Evolutionary conservation across 805 yeast genomes (phyloP).

Genomic region (Metschnikowia koreensis): DNA sequence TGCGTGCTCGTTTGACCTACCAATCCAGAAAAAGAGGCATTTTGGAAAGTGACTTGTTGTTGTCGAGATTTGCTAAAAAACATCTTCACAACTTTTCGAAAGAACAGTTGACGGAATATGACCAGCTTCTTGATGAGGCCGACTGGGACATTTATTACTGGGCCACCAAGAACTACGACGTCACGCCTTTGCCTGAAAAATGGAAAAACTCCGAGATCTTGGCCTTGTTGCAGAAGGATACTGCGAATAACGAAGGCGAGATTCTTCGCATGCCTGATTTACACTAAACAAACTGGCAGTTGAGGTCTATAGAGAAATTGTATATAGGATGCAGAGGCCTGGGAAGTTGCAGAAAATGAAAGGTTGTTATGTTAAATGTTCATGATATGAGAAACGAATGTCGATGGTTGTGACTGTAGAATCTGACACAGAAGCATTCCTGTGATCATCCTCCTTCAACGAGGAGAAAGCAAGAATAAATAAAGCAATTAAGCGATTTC

Average conservation of each 20-base stretch:
- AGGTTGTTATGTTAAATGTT: too few species aligned
- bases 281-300: conserved; percentile 8
- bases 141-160: conserved; percentile 99
- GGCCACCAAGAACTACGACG: conserved; percentile 83
- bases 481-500: too few species aligned
- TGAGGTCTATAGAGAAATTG: neutral
- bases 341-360: too few species aligned
- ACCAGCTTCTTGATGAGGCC: conserved; percentile 80
- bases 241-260: conserved; percentile 68
- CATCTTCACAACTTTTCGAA: conserved; percentile 57
- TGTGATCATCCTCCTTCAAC: too few species aligned
- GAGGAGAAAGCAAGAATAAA: too few species aligned
- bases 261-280: conserved; percentile 82
- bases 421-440: too few species aligned
- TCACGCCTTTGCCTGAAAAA: conserved; percentile 82
- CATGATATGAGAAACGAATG: too few species aligned
- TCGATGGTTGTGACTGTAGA: too few species aligned
- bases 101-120: conserved; percentile 81
- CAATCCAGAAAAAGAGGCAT: conserved; percentile 96
- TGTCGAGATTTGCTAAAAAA: conserved; percentile 81
- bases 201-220: conserved; percentile 74
- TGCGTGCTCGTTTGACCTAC: conserved; percentile 84
- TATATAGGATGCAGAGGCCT: neutral
- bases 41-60: conserved; percentile 82
- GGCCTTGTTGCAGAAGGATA: conserved; percentile 63